Conservation (phyloP, 1,284 basidiomycete genomes). For the Sanghuangporus baumii region DNA sequence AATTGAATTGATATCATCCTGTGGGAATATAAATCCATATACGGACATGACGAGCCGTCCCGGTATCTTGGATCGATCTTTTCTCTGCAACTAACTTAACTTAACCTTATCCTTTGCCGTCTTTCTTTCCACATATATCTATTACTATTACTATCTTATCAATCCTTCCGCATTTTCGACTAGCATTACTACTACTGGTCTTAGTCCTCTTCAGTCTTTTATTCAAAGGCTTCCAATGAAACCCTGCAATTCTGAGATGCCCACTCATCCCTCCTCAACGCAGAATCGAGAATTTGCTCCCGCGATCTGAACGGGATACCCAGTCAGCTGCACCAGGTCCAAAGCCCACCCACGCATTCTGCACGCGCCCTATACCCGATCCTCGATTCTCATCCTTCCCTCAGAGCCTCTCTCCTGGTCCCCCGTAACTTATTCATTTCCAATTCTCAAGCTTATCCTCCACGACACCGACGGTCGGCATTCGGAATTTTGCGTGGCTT, state of each 20-base stretch:
- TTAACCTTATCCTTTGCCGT: not conserved
- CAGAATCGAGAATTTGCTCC: not conserved
- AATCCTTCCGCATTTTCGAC: too few species aligned
- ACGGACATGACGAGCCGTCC: not conserved
- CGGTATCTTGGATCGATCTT: not conserved
- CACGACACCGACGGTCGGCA: too few species aligned
- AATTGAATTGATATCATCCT: not conserved
- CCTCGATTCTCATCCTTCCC: not conserved
- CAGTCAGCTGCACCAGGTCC: not conserved
- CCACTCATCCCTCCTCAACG: not conserved
- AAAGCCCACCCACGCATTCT: not conserved
- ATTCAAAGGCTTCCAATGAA: not conserved
- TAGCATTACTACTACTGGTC: too few species aligned
- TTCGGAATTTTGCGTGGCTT: not conserved
- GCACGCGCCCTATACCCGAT: not conserved
- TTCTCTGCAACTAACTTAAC: not conserved
- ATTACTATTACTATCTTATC: too few species aligned
- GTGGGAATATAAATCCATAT: not conserved
- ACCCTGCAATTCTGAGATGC: not conserved
- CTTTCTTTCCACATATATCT: too few species aligned
- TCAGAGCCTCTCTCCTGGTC: not conserved
- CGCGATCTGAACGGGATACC: not conserved
- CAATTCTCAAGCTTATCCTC: too few species aligned
- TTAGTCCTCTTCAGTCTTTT: not conserved
- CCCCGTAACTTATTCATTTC: too few species aligned